These are phyloP conservation scores for Pseudisothecium myosuroides DNA, from an alignment of 225 moss, liverwort and hornwort genomes.

Conservation along the genomic window DNA sequence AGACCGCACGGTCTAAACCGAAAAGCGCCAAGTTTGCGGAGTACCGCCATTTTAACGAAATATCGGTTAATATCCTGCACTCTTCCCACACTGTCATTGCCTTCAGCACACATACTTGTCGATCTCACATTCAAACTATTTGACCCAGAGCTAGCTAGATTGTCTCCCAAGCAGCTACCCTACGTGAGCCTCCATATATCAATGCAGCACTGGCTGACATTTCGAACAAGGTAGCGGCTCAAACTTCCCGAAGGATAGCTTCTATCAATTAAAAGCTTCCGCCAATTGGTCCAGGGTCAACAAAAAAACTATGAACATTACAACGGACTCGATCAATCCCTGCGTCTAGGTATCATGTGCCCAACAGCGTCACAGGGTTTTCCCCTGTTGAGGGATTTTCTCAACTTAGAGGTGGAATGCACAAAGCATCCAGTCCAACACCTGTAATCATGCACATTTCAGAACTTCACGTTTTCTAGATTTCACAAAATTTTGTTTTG, in stretches of 20 bases:
- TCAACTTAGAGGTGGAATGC: not conserved
- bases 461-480: not conserved
- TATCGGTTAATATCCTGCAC: too few relatives aligned
- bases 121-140: not conserved
- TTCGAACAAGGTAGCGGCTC: not conserved
- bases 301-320: not conserved
- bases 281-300: not conserved
- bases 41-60: too few relatives aligned
- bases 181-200: not conserved
- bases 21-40: too few relatives aligned
- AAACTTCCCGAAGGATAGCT: not conserved
- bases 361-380: not conserved
- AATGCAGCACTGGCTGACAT: not conserved
- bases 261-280: not conserved
- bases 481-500: not conserved
- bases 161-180: not conserved
- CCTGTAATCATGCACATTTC: not conserved
- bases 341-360: not conserved
- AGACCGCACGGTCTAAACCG: too few relatives aligned
- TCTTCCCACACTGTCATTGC: not conserved
- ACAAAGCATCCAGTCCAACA: not conserved
- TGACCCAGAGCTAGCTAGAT: not conserved
- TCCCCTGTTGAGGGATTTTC: not conserved
- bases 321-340: not conserved
- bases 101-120: not conserved